Percentiles rank a stretch among this genome's conserved stretches.
Evolutionary conservation across 352 stramenopile species (phyloP).

Genomic region (Phytophthora meadii): DNA sequence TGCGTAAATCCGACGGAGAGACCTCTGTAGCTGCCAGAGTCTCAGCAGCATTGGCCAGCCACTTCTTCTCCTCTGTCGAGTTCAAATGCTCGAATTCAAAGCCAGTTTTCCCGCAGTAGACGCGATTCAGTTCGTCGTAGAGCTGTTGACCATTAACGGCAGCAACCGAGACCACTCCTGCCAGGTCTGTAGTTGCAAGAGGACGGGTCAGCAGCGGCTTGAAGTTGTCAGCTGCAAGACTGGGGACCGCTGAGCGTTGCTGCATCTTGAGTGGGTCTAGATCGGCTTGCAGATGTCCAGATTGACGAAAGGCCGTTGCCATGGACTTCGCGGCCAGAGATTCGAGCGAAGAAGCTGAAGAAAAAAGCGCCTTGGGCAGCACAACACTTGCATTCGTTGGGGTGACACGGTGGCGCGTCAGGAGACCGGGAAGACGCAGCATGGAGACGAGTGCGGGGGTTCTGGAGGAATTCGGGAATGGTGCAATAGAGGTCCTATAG

Average conservation of each 20-base stretch:
- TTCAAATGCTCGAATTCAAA: slow-evolving; percentile 85
- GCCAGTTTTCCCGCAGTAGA: slow-evolving; percentile 84
- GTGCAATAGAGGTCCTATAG: slow-evolving; percentile 7
- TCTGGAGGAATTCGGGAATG: slow-evolving; percentile 28
- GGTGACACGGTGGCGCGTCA: slow-evolving; percentile 35
- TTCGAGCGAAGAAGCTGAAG: slow-evolving; percentile 59
- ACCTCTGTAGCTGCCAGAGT: slow-evolving; percentile 47
- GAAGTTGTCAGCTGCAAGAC: slow-evolving; percentile 58
- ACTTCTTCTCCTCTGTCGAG: slow-evolving; percentile 66
- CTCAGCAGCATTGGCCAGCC: slow-evolving; percentile 68
- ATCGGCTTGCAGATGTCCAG: slow-evolving; percentile 78
- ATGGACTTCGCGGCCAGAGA: slow-evolving; percentile 71
- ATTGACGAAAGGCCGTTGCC: slow-evolving; percentile 75
- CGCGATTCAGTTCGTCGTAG: slow-evolving; percentile 63
- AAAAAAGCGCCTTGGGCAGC: slow-evolving; percentile 30
- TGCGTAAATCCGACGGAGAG: slow-evolving; percentile 72
- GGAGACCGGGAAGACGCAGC: slow-evolving; percentile 60
- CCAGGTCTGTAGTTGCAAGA: slow-evolving; percentile 27
- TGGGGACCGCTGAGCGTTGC: slow-evolving; percentile 34
- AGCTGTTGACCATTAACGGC: slow-evolving; percentile 48
- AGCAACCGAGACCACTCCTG: slow-evolving; percentile 28
- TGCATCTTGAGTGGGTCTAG: slow-evolving; percentile 71
- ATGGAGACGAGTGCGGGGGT: slow-evolving; percentile 29
- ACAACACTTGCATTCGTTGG: slow-evolving; percentile 21
- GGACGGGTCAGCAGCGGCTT: slow-evolving; percentile 51